Evolutionary conservation across 2,329 filamentous ascomycete genomes (phyloP).

Genomic region (Botryotinia globosa): DNA sequence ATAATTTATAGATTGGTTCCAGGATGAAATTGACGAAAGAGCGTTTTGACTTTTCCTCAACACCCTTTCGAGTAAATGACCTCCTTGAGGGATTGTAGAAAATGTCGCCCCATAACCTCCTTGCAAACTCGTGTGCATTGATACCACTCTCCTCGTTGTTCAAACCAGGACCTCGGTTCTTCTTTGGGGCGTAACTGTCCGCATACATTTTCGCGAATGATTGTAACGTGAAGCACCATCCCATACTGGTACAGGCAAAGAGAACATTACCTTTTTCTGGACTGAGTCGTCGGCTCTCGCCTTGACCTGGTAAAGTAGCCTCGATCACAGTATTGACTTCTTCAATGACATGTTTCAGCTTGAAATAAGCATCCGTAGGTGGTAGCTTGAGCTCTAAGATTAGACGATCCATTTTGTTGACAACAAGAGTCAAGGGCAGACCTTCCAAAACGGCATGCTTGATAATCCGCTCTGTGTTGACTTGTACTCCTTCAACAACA

Average conservation of each 20-base stretch:
- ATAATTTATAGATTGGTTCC: slow-evolving; percentile 97
- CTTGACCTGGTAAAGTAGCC: slow-evolving; percentile 76
- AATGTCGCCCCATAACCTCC: slow-evolving; percentile 90
- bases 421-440: slow-evolving; percentile 80
- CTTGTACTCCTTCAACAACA: slow-evolving; percentile 97
- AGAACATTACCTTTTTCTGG: slow-evolving; percentile 98
- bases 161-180: slow-evolving; percentile 43
- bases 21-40: slow-evolving; percentile 93
- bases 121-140: slow-evolving; percentile 78
- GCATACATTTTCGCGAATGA: slow-evolving; percentile 98
- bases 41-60: slow-evolving; percentile 76
- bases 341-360: slow-evolving; percentile 97
- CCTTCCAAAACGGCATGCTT: slow-evolving; percentile 90
- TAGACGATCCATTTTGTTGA: slow-evolving; percentile 97
- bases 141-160: slow-evolving; percentile 46
- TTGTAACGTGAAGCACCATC: slow-evolving; percentile 92
- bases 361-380: slow-evolving; percentile 95
- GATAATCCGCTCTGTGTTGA: slow-evolving; percentile 96
- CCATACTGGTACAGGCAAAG: slow-evolving; percentile 89
- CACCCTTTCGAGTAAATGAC: slow-evolving; percentile 83
- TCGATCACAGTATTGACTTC: slow-evolving; percentile 97
- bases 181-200: slow-evolving; percentile 62
- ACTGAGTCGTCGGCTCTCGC: slow-evolving; percentile 77
- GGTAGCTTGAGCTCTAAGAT: slow-evolving; percentile 93
- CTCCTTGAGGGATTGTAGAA: slow-evolving; percentile 91